These are phyloP conservation scores for Datura wrightii DNA, from an alignment of 257 asterid species.

Conservation along the genomic window DNA sequence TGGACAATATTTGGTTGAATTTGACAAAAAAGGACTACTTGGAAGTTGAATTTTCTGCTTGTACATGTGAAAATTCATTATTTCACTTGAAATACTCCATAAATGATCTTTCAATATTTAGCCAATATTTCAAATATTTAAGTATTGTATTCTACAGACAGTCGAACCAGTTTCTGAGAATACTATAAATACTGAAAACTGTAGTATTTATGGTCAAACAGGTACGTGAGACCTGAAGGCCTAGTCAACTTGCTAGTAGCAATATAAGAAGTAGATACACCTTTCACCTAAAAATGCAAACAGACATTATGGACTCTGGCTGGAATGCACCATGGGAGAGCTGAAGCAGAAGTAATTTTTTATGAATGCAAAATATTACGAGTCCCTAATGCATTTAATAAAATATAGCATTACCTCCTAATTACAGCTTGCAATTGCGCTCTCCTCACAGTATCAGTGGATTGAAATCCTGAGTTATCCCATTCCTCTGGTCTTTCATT, in stretches of 20 bases:
- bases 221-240: background rate
- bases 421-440: constrained; percentile 85
- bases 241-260: background rate
- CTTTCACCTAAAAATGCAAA: background rate
- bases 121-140: background rate
- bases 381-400: background rate
- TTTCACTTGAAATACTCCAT: background rate
- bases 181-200: background rate
- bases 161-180: background rate
- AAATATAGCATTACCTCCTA: constrained; percentile 59
- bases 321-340: background rate
- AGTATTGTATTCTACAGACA: background rate
- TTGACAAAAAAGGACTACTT: background rate
- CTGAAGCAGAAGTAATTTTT: background rate
- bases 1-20: background rate
- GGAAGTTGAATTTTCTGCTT: background rate
- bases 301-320: background rate
- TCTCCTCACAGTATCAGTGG: constrained; percentile 69
- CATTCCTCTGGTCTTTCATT: constrained; percentile 79
- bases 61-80: background rate
- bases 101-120: background rate
- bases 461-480: constrained; percentile 75
- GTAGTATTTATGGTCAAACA: background rate
- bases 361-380: background rate
- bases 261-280: background rate